A percentile compares a stretch with the other conserved stretches of the same genome.
phyloP scores from a whole-genome alignment of 345 rosid species.

The Euphorbia tirucalli region DNA sequence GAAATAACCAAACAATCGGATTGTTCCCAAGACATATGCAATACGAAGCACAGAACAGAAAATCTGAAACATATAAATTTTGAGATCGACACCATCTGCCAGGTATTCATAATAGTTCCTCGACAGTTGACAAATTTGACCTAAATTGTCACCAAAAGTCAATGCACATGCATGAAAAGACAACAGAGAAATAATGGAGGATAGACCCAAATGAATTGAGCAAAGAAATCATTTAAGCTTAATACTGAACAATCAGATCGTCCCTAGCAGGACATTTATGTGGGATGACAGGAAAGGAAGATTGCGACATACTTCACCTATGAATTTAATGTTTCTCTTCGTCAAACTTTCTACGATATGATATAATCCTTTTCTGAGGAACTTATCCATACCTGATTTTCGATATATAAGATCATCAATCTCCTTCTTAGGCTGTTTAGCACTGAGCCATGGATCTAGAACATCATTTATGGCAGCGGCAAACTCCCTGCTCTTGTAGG shows the following conservation, averaged over 20 bases:
- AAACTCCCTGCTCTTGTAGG: constrained; percentile 89
- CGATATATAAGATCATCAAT: constrained; percentile 69
- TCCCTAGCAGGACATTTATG: neutral
- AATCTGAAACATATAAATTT: neutral
- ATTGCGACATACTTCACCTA: neutral
- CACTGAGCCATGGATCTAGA: constrained; percentile 92
- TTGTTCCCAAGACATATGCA: too few species aligned
- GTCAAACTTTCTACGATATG: neutral
- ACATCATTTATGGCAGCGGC: constrained; percentile 96
- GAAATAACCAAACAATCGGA: too few species aligned
- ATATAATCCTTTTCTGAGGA: neutral
- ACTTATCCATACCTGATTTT: constrained; percentile 62
- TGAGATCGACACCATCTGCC: neutral
- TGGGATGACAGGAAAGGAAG: neutral
- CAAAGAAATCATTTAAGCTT: neutral
- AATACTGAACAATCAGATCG: neutral
- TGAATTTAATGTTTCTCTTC: neutral
- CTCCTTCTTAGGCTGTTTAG: constrained; percentile 91
- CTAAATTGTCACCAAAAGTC: neutral
- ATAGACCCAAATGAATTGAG: neutral
- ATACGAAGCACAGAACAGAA: neutral
- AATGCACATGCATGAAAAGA: neutral
- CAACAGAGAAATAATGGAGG: neutral
- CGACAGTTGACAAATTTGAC: neutral
- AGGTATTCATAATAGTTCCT: neutral